Base-by-base conservation (phyloP, 225 moss, liverwort and hornwort genomes). In the Climacium dendroides region DNA sequence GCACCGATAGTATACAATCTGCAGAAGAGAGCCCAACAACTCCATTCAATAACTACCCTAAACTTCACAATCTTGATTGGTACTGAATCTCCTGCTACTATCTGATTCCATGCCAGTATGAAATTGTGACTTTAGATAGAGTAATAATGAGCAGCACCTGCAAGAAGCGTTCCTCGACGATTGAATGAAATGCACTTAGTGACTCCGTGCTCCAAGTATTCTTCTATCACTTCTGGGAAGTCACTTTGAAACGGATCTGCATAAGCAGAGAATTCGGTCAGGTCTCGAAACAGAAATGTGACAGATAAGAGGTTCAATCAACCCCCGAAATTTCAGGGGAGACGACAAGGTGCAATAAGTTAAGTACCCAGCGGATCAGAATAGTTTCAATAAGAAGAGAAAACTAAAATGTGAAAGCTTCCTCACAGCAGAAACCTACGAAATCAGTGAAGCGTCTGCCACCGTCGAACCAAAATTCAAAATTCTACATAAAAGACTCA, bases 161-260 rank as follows among this genome's bases (percentile, higher is more conserved):
- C 98, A 85, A 99, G 96, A 73, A 99, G 97, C 19, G 98, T 99
- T 90, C 98, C 98, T 82, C 98, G 95, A 79, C 98, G 95, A 93
- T 99, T 99, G 86, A 97, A 99, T 50, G 98, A 88, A 89, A 99
- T 95, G 63, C 95, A 99, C 87, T 97, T 97, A 35, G 98, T 93
- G 78, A 95, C 89, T 80, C 97, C 96, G 93, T 99, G 98, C 93
- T 97, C 97, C 91, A 99, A 86, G 83, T 95, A 97, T 85, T 99
- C 97, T 83, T 99, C 98, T 86, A 99, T 97, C 59, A 99, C 98
- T 83, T 99, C 98, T 34, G 98, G 98, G 71, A 96, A 97, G 92
- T 97, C 98, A 90, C 95, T 96, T 84, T 99, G 98, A 87, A 99
- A 97, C 90, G 98, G 98, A 89, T 99, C 96, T 97, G 95, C 85